Evolutionary conservation across 2,329 filamentous ascomycete species (phyloP), one percentile per base, ranked within the genome.

Genomic region (Malbranchea zuffiana): DNA sequence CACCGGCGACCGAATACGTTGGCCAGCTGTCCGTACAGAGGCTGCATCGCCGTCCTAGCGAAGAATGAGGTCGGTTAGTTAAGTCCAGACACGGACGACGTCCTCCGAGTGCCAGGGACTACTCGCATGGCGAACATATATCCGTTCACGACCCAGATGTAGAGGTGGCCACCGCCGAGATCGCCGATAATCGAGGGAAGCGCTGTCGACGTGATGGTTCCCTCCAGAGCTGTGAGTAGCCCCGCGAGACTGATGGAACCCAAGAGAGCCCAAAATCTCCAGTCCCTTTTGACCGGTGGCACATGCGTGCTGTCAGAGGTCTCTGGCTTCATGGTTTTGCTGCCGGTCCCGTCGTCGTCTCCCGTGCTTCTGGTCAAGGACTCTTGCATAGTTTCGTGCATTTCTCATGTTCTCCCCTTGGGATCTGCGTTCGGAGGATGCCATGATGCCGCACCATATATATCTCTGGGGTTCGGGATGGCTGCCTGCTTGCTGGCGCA

Each of bases 1-100:
- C 54, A 61, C 15, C 66, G 59, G 1, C 72, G 60, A 3, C 73
- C 40, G 23, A 35, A 39, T 3, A 42, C 30, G 18, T 39, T 32
- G 8, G 40, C 35, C 10, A 42, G 71, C 35, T 42, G 40, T 6
- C 40, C 40, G 28, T 12, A 42, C 13, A 42, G 21, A 2, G 40
- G 40, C 18, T 39, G 36, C 13, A 39, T 8, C 8, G 36, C 34
- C 17, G 40, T 35, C 20, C 40, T 42, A 15, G 3, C 5, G n/a
- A 8, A 6, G 4, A n/a, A n/a, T 7, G 23, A n/a, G 6, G 23
- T 25, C 23, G 10, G 2, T 27, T 1, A n/a, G 15, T 35, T 42
- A 68, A 74, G n/a, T 15, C 63, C 61, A 2, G 65, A 47, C 26
- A 18, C 12, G 3, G 16, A 15, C 21, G 10, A 28, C 19, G 13